Percentiles rank a stretch among this genome's conserved stretches.
Evolutionary conservation across 805 yeast species (phyloP).

Genomic region (Torulaspora franciscae): DNA sequence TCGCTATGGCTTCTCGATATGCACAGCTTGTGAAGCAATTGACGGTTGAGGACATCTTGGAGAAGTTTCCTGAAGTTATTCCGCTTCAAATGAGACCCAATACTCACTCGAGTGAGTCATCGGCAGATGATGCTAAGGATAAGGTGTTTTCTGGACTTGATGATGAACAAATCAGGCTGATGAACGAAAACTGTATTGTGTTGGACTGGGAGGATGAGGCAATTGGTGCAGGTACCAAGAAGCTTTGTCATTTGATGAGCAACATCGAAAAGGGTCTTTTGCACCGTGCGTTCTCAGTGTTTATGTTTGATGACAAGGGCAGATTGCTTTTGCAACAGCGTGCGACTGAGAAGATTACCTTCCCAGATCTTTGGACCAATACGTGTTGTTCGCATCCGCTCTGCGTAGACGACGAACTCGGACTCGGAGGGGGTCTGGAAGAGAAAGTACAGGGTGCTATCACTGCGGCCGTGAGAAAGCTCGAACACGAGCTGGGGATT

Average conservation of each 20-base stretch:
- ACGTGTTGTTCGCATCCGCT: slow-evolving; percentile 98
- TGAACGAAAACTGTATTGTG: slow-evolving; percentile 96
- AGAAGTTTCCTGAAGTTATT: slow-evolving; percentile 60
- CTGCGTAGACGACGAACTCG: slow-evolving; percentile 76
- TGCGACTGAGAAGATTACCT: slow-evolving; percentile 94
- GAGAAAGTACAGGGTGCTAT: slow-evolving; percentile 73
- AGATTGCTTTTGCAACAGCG: slow-evolving; percentile 87
- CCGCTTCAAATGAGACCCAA: slow-evolving; percentile 61
- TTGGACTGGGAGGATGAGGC: slow-evolving; percentile 83
- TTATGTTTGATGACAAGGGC: slow-evolving; percentile 72
- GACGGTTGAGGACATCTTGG: slow-evolving; percentile 46
- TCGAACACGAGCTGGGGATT: slow-evolving; percentile 92
- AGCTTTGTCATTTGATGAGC: slow-evolving; percentile 79
- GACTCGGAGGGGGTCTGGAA: slow-evolving; percentile 45
- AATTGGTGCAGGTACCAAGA: slow-evolving; percentile 90
- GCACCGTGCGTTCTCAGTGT: slow-evolving; percentile 96
- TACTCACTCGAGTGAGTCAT: slow-evolving; percentile 40
- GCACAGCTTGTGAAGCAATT: slow-evolving; percentile 52
- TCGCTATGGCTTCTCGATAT: slow-evolving; percentile 34
- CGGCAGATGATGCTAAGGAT: slow-evolving; percentile 32
- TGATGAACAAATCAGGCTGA: slow-evolving; percentile 85
- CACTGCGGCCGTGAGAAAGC: slow-evolving; percentile 85
- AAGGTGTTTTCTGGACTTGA: slow-evolving; percentile 80
- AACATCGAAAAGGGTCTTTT: slow-evolving; percentile 81
- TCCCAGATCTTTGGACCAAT: slow-evolving; percentile 96